phyloP scores from a whole-genome alignment of 805 yeast genomes.

The Lipomyces yamadae region DNA sequence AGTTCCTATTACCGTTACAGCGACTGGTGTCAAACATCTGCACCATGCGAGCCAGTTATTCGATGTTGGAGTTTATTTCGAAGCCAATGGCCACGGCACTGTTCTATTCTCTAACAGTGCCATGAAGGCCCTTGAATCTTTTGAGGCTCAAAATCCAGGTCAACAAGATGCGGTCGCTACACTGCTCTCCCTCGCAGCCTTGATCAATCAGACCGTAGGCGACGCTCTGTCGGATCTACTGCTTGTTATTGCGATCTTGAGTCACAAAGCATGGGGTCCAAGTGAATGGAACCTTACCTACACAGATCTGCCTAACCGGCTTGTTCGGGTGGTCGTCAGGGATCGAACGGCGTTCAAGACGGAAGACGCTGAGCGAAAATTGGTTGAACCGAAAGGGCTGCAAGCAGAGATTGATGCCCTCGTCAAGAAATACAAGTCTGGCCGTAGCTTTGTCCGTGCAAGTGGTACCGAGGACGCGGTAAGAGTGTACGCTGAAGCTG shows the following conservation, averaged over 20 bases:
- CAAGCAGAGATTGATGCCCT: conserved; percentile 72
- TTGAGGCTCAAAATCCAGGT: conserved; percentile 49
- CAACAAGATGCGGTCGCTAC: conserved; percentile 58
- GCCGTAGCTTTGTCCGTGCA: conserved; percentile 93
- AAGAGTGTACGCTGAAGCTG: conserved; percentile 91
- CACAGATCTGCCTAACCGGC: conserved; percentile 82
- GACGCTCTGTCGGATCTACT: conserved; percentile 94
- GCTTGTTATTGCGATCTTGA: conserved; percentile 69
- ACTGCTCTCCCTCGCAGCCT: conserved; percentile 62
- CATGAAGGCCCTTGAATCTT: conserved; percentile 47
- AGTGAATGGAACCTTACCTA: conserved; percentile 76
- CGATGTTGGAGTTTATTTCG: conserved; percentile 93
- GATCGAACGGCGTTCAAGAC: conserved; percentile 82
- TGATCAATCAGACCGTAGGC: conserved; percentile 97
- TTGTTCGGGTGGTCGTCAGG: conserved; percentile 79
- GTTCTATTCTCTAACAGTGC: conserved; percentile 72
- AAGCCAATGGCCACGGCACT: conserved; percentile 99
- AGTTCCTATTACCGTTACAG: conserved; percentile 83
- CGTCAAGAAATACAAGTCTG: conserved; percentile 60
- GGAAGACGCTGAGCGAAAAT: conserved; percentile 85
- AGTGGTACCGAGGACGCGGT: conserved; percentile 98
- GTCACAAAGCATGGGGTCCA: conserved; percentile 63
- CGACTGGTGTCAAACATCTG: conserved; percentile 95
- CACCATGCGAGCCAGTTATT: conserved; percentile 84
- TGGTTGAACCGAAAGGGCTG: conserved; percentile 75